Base-by-base conservation (phyloP, 2,329 filamentous ascomycete species). In the Penicillium frequentans region DNA sequence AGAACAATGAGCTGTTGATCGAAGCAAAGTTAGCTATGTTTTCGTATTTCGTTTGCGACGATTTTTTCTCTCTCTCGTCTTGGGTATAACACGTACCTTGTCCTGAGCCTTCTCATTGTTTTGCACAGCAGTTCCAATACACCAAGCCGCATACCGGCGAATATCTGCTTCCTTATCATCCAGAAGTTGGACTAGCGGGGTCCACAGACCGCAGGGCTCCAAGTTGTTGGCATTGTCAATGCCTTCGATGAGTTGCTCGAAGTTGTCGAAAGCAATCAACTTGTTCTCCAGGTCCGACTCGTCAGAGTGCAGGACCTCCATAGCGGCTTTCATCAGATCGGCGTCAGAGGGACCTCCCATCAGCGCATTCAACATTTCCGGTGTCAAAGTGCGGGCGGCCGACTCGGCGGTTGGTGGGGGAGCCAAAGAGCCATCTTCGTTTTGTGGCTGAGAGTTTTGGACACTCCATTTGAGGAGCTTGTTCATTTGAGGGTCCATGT, bases 221-320 rank as follows among this genome's bases (percentile, higher is more conserved):
- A 99, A 84, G 77, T 97, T 96, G 81, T 98, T 99, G 57, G 95
- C 93, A 74, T 99, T 99, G 81, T 99, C 95, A 67, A 98, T 86
- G 61, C 85, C 87, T 80, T 97, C 92, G 68, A 97, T 89, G 57
- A 96, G 81, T 75, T 96, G 91, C 79, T 96, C 93, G 61, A 97
- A 89, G 78, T 97, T 96, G 83, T 96, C 93, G 76, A 96, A 96
- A 37, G 93, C 93, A 56, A 87, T 84, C 53, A 96, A 77, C 74
- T 90, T 91, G 76, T 91, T 85, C 44, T 91, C 88, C 49, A 93
- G 81, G 4, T 85, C 83, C 55, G 89, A 79, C 55, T 88, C 82
- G 9, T 86, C 78, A 19, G 86, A 85, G 10, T 81, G 83, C 70
- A 97, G 88, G 55, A 90, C 86, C 27, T 83, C 82, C 86, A 99